A percentile compares a stretch with the other conserved stretches of the same genome.
phyloP scores from a whole-genome alignment of 495 filamentous ascomycete species.

The Aspergillus sclerotioniger region DNA sequence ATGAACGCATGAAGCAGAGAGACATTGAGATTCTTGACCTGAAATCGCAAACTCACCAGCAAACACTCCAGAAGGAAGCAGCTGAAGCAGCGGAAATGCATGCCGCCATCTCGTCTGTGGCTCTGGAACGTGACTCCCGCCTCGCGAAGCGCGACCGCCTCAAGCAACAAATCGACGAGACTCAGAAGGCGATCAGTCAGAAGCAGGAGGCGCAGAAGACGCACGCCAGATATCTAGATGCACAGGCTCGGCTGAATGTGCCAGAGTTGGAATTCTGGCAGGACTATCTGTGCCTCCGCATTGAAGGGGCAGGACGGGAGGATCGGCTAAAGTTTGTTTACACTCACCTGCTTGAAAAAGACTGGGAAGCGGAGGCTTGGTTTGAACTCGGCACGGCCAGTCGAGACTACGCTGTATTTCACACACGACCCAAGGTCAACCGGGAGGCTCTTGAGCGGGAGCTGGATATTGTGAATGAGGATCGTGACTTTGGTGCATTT shows the following conservation, averaged over 20 bases:
- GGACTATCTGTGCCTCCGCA: slow-evolving; percentile 78
- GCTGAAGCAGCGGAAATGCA: slow-evolving; percentile 89
- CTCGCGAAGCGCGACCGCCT: slow-evolving; percentile 70
- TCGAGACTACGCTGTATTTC: slow-evolving; percentile 79
- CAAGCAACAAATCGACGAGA: slow-evolving; percentile 72
- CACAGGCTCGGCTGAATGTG: slow-evolving; percentile 78
- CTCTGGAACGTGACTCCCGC: slow-evolving; percentile 70
- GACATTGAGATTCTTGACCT: slow-evolving; percentile 81
- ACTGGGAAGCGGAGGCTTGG: slow-evolving; percentile 88
- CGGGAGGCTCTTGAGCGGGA: slow-evolving; percentile 66
- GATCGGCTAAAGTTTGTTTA: slow-evolving; percentile 91
- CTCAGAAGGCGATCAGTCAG: slow-evolving; percentile 66
- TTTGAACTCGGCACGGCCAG: slow-evolving; percentile 83
- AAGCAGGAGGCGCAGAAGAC: slow-evolving; percentile 59
- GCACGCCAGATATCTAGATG: slow-evolving; percentile 65
- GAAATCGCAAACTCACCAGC: slow-evolving; percentile 72
- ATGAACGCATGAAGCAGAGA: slow-evolving; percentile 81
- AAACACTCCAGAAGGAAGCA: slow-evolving; percentile 80
- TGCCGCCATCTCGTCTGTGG: slow-evolving; percentile 70
- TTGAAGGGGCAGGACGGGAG: slow-evolving; percentile 82
- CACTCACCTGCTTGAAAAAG: slow-evolving; percentile 75
- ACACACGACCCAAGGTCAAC: slow-evolving; percentile 77
- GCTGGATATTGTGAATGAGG: slow-evolving; percentile 74
- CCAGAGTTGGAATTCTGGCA: slow-evolving; percentile 97
- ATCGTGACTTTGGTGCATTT: slow-evolving; percentile 73